Evolutionary conservation across 345 rosid genomes (phyloP).

Genomic region (Pelargonium nanum): DNA sequence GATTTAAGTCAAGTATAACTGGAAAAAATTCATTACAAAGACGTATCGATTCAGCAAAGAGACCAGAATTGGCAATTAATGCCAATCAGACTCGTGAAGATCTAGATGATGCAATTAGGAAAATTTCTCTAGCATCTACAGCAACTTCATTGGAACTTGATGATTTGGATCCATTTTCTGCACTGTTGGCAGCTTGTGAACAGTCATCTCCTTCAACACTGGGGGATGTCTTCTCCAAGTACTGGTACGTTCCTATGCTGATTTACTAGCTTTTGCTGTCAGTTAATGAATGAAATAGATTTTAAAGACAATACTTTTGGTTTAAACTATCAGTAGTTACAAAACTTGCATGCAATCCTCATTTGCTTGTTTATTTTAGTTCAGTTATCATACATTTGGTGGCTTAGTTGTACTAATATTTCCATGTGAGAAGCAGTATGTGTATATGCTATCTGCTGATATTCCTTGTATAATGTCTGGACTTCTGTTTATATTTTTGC

Average conservation of each 20-base stretch:
- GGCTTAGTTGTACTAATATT: neutral
- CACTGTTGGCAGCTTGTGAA: conserved; percentile 55
- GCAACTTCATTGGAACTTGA: conserved; percentile 29
- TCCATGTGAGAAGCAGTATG: neutral
- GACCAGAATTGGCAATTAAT: conserved; percentile 5
- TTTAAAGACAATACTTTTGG: too few species aligned
- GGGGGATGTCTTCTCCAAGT: conserved; percentile 58
- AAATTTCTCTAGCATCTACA: conserved; percentile 59
- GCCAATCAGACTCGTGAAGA: conserved; percentile 21
- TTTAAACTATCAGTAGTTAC: neutral
- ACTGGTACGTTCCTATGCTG: conserved; percentile 41
- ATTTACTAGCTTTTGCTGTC: neutral
- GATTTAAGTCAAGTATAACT: conserved; percentile 16
- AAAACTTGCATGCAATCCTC: neutral
- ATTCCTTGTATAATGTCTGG: too few species aligned
- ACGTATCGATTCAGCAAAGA: conserved; percentile 15
- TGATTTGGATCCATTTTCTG: conserved; percentile 40
- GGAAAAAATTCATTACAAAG: conserved; percentile 19
- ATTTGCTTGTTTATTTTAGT: neutral
- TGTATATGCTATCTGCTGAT: too few species aligned
- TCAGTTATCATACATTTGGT: neutral
- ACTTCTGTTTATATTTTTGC: too few species aligned
- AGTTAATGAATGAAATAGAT: too few species aligned
- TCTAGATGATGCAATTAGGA: conserved; percentile 49
- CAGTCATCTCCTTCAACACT: conserved; percentile 52